A percentile compares a stretch with the other conserved stretches of the same genome.
These are phyloP conservation scores for Kandelia obovata DNA, from an alignment of 345 rosid genomes.

Conservation along the genomic window DNA sequence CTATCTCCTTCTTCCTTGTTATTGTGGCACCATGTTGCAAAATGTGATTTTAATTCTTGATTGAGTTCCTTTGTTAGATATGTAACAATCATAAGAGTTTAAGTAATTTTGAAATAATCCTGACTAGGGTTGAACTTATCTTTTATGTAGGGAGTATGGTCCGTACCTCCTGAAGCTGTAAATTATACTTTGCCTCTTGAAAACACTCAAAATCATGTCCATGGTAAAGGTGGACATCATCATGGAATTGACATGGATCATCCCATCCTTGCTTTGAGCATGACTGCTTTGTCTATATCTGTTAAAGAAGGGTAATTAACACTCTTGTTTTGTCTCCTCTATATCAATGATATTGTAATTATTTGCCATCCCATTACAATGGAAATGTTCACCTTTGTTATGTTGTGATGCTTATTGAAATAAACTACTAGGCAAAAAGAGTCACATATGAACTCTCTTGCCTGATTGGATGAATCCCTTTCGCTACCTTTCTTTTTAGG, in stretches of 20 bases:
- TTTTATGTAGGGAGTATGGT: constrained; percentile 45
- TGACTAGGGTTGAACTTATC: constrained; percentile 3
- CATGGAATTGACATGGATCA: constrained; percentile 80
- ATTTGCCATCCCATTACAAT: neutral
- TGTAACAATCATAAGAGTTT: neutral
- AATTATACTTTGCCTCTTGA: constrained; percentile 33
- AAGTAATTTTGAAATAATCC: neutral
- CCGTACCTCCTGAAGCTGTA: constrained; percentile 47
- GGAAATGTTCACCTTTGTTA: neutral
- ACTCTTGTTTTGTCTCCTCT: neutral
- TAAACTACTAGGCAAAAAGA: neutral
- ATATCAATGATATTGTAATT: neutral
- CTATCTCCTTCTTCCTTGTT: neutral
- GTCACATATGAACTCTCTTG: too few species aligned
- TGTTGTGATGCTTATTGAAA: neutral
- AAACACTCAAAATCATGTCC: constrained; percentile 38
- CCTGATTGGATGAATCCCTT: neutral
- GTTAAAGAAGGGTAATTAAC: constrained; percentile 72
- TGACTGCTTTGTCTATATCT: constrained; percentile 75
- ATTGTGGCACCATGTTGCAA: neutral
- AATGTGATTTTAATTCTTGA: neutral
- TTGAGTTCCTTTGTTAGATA: neutral
- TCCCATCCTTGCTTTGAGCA: constrained; percentile 70
- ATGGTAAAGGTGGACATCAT: constrained; percentile 48
- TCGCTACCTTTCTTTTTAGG: neutral